phyloP scores from a whole-genome alignment of 306 rosid species.

The apple (Malus domestica) region DNA sequence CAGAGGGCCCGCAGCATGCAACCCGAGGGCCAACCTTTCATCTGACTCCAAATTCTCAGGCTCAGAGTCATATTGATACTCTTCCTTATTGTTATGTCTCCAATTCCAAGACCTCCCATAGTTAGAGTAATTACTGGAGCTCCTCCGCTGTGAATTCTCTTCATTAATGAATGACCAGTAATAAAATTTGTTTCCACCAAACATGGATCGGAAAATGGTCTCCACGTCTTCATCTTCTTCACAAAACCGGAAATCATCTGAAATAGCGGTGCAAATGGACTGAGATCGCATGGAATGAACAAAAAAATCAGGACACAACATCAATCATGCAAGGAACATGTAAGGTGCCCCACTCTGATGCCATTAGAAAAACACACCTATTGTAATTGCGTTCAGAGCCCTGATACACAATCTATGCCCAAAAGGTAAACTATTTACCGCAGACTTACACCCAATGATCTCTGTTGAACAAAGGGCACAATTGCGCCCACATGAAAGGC shows the following conservation, averaged over 20 bases:
- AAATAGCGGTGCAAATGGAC: slow-evolving; percentile 7
- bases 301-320: neutral
- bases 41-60: slow-evolving; percentile 28
- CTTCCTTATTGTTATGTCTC: slow-evolving; percentile 38
- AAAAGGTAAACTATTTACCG: slow-evolving; percentile 3
- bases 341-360: slow-evolving; percentile 2
- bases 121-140: slow-evolving; percentile 40
- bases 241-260: slow-evolving; percentile 52
- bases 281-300: neutral
- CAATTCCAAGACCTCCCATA: slow-evolving; percentile 25
- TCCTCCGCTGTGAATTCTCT: slow-evolving; percentile 58
- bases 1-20: slow-evolving; percentile 65
- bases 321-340: slow-evolving; percentile 3
- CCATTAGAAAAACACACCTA: neutral
- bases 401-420: neutral
- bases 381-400: neutral
- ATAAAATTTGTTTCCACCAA: slow-evolving; percentile 48
- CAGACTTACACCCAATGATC: slow-evolving; percentile 8
- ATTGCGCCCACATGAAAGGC: neutral
- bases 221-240: slow-evolving; percentile 60
- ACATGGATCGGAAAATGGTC: slow-evolving; percentile 45
- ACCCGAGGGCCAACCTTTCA: slow-evolving; percentile 73
- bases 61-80: slow-evolving; percentile 37
- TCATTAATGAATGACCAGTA: slow-evolving; percentile 67
- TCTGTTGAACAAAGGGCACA: neutral